These are phyloP conservation scores for Fusarium armeniacum DNA, from an alignment of 2,329 filamentous ascomycete species.

Conservation along the genomic window DNA sequence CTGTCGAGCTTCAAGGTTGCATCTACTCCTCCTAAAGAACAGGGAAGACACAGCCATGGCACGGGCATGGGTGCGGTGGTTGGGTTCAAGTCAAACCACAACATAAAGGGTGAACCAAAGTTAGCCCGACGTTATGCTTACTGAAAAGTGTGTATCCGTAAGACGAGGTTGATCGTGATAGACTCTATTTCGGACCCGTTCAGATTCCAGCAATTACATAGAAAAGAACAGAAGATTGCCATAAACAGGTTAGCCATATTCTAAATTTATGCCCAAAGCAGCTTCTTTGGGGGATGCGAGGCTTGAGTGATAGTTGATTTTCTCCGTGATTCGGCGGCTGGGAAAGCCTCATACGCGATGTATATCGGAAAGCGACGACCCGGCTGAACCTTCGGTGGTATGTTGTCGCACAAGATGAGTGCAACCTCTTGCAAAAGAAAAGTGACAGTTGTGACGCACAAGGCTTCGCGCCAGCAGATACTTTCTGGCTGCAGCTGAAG, in stretches of 20 bases:
- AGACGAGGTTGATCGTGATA: conserved; percentile 14
- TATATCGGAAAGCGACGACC: conserved; percentile 20
- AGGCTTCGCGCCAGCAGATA: conserved; percentile 18
- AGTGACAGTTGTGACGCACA: conserved; percentile 34
- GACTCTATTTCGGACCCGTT: not conserved
- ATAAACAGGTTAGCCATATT: not conserved
- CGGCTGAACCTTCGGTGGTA: not conserved
- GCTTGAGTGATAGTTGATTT: conserved; percentile 17
- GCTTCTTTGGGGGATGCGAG: not conserved
- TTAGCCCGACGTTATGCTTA: conserved; percentile 33
- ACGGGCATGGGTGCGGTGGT: conserved; percentile 6
- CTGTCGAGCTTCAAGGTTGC: conserved; percentile 29
- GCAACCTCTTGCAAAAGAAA: conserved; percentile 1
- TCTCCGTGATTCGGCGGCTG: conserved; percentile 35
- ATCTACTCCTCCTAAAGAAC: conserved; percentile 16
- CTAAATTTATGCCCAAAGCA: conserved; percentile 28
- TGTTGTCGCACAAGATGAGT: conserved; percentile 12
- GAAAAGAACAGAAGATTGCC: not conserved
- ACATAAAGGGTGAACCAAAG: conserved; percentile 10
- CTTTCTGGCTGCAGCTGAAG: conserved; percentile 22
- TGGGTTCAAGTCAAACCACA: conserved; percentile 21
- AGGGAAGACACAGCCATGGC: conserved; percentile 17
- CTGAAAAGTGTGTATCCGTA: conserved; percentile 1
- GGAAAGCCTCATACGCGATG: conserved; percentile 1
- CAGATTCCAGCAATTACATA: conserved; percentile 1